Evolutionary conservation across 768 basidiomycete species (phyloP), one percentile per base, ranked within the genome.

Genomic region (Zangia roseola): DNA sequence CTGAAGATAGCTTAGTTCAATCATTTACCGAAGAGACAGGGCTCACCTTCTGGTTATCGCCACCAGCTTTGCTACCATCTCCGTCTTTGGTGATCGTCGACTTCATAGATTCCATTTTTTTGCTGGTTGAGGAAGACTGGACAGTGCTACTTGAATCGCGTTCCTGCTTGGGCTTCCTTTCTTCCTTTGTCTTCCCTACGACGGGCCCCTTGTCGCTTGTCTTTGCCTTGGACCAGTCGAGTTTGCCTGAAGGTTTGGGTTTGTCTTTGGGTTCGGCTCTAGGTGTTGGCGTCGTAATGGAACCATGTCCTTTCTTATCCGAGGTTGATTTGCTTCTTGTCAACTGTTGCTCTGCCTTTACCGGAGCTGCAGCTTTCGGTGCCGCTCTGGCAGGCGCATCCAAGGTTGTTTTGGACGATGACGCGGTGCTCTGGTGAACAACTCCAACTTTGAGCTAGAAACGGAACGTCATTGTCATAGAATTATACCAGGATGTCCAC

Each of bases 171-270:
- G 33, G 41, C 25, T 65, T 61, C 38, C 45, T 49, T 28, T 54
- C 56, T 31, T 54, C 59, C 37, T 20, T 57, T 10, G 26, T 8
- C 45, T 47, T 50, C 25, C 47, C 48, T 21, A 20, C 16, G n/a
- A 45, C 41, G 1, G 48, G 42, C 20, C 40, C 60, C 33, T 61
- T 63, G 10, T 68, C 69, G 57, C 80, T 81, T 10, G 69, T 55
- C 60, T 79, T 79, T 23, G 78, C 77, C 54, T 78, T 83, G 63
- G 80, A 79, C 74, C 82, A 86, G 55, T 84, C 79, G 6, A 85
- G 71, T 58, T 79, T 82, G 5, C 82, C 83, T 3, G 74, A 62
- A 24, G 62, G 50, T 42, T 67, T 72, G 0, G 68, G 55, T 41
- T 59, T 72, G 58, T 60, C 63, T 37, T 48, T 67, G 8, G 50